These are phyloP conservation scores for Calamus simplicifolius DNA, from an alignment of 176 grass and related monocot species.

Conservation along the genomic window DNA sequence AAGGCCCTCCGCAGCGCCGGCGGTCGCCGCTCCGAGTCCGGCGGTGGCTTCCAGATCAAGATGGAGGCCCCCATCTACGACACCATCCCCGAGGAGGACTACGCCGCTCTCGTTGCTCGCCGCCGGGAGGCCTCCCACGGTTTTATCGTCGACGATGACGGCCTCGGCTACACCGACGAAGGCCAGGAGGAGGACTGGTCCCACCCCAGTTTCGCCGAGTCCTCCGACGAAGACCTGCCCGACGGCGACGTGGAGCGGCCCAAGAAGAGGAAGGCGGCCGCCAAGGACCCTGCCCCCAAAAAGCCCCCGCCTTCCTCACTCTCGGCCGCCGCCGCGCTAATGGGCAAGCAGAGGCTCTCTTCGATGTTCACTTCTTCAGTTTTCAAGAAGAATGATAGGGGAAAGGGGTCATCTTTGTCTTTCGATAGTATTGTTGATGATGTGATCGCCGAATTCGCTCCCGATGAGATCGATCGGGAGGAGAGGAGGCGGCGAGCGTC, in stretches of 20 bases:
- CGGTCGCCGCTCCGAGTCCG: constrained; percentile 21
- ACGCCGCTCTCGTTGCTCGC: constrained; percentile 67
- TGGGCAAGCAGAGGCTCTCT: constrained; percentile 53
- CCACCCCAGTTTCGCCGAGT: constrained; percentile 32
- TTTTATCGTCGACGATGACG: constrained; percentile 88
- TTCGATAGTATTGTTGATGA: constrained; percentile 71
- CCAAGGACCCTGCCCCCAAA: constrained; percentile 38
- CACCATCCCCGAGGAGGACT: constrained; percentile 75
- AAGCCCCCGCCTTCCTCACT: constrained; percentile 45
- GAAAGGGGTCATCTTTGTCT: constrained; percentile 32
- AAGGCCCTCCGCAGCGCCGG: constrained; percentile 31
- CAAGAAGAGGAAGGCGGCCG: constrained; percentile 37
- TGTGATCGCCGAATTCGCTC: constrained; percentile 71
- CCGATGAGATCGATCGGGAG: constrained; percentile 71
- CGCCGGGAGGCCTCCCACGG: constrained; percentile 47
- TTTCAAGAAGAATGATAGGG: constrained; percentile 58
- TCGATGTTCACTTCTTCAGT: constrained; percentile 69
- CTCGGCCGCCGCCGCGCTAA: constrained; percentile 35
- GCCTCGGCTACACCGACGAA: constrained; percentile 79
- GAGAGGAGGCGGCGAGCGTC: constrained; percentile 44
- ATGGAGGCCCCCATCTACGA: constrained; percentile 91
- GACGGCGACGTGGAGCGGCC: constrained; percentile 7
- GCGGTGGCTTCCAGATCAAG: constrained; percentile 38
- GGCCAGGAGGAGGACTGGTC: constrained; percentile 96
- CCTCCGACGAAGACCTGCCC: constrained; percentile 55